Percentiles rank a stretch among this genome's conserved stretches.
phyloP scores from a whole-genome alignment of 345 rosid genomes.

The Populus ilicifolia region DNA sequence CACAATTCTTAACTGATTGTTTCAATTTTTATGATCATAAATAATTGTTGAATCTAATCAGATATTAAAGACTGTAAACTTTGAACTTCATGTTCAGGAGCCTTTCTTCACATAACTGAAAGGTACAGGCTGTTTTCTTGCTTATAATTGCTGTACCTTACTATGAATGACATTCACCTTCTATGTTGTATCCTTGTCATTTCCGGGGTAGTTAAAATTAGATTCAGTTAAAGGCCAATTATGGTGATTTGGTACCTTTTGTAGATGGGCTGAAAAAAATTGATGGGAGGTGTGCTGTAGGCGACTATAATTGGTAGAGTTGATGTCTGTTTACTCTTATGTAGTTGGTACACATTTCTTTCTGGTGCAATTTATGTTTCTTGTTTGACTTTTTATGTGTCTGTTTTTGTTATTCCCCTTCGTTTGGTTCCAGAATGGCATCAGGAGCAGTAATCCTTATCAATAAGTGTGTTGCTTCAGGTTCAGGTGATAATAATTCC shows the following conservation, averaged over 20 bases:
- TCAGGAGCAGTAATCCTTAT: slow-evolving; percentile 53
- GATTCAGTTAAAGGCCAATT: not conserved
- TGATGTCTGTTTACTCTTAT: too few species aligned
- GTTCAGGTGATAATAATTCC: slow-evolving; percentile 55
- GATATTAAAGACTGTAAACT: slow-evolving; percentile 31
- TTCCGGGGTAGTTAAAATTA: not conserved
- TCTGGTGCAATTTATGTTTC: not conserved
- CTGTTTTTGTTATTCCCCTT: not conserved
- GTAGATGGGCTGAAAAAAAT: slow-evolving; percentile 46
- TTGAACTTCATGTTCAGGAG: slow-evolving; percentile 49
- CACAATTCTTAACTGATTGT: not conserved
- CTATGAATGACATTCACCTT: not conserved
- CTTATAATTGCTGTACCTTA: not conserved
- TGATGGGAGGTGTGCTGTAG: slow-evolving; percentile 45
- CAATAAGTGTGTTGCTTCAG: slow-evolving; percentile 63
- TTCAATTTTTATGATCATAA: not conserved
- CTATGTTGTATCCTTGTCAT: slow-evolving; percentile 10
- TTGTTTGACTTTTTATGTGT: not conserved
- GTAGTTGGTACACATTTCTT: not conserved
- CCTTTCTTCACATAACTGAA: slow-evolving; percentile 42
- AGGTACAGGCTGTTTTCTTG: slow-evolving; percentile 27
- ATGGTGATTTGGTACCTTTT: not conserved
- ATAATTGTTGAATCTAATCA: slow-evolving; percentile 4
- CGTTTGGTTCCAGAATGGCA: slow-evolving; percentile 34
- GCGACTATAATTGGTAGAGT: slow-evolving; percentile 35